Percentiles rank a stretch among this genome's conserved stretches.
phyloP scores from a whole-genome alignment of 1,139 yeast genomes.

The Pneumocystis wakefieldiae region DNA sequence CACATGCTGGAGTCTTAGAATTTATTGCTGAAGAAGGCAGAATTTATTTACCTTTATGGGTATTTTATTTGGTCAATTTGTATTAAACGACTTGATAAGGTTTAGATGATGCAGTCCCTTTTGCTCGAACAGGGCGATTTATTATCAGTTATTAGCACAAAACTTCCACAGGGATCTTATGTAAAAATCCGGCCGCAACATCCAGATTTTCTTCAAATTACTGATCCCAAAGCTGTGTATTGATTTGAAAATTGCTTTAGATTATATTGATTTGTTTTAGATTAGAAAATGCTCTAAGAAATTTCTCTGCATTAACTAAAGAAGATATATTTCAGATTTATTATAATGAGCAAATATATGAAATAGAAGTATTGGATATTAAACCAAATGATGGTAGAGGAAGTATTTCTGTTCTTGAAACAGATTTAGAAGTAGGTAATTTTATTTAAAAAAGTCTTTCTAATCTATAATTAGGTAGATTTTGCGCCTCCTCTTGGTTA shows the following conservation, averaged over 20 bases:
- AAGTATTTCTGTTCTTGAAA: conserved; percentile 81
- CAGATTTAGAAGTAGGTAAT: conserved; percentile 41
- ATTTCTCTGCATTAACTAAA: conserved; percentile 75
- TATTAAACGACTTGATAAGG: not conserved
- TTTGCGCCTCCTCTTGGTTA: conserved; percentile 99
- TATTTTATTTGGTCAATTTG: not conserved
- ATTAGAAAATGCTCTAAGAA: conserved; percentile 73
- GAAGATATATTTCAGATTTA: conserved; percentile 73
- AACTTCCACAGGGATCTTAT: conserved; percentile 70
- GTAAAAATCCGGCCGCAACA: conserved; percentile 94
- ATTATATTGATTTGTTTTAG: not conserved
- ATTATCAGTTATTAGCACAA: conserved; percentile 54
- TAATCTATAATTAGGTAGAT: conserved; percentile 47
- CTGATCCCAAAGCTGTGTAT: conserved; percentile 86
- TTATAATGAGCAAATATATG: conserved; percentile 67
- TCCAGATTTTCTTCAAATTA: conserved; percentile 77
- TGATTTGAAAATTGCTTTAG: not conserved
- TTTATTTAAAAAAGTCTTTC: not conserved
- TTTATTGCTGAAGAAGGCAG: conserved; percentile 97
- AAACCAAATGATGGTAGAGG: conserved; percentile 52
- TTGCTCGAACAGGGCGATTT: conserved; percentile 63
- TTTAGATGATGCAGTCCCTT: conserved; percentile 59
- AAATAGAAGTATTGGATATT: conserved; percentile 72
- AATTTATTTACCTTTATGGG: conserved; percentile 87
- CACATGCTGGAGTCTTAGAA: conserved; percentile 92